Evolutionary conservation across 2,329 filamentous ascomycete species (phyloP).

Genomic region (Chaetomium sp.): DNA sequence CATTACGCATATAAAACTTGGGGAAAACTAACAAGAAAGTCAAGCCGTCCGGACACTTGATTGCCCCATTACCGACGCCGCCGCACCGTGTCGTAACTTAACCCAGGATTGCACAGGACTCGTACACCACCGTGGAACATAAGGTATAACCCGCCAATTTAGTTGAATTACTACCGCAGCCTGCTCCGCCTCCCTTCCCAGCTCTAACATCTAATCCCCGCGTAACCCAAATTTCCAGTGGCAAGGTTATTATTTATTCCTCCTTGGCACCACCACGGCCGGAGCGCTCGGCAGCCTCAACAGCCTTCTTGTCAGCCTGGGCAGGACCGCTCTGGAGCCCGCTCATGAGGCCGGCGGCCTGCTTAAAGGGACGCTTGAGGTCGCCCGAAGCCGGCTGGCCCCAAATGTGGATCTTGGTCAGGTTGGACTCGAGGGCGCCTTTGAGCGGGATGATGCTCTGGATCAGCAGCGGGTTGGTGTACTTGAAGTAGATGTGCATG

Average conservation of each 20-base stretch:
- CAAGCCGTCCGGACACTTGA: no score
- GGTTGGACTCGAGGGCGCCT: conserved; percentile 87
- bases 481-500: conserved; percentile 99
- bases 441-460: conserved; percentile 98
- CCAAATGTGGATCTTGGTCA: conserved; percentile 91
- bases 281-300: conserved; percentile 72
- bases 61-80: no score
- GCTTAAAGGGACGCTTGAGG: conserved; percentile 94
- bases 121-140: no score
- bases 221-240: not conserved
- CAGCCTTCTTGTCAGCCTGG: conserved; percentile 87
- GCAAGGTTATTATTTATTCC: conserved; percentile 43
- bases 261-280: conserved; percentile 67
- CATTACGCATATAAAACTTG: no score
- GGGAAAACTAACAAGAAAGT: no score
- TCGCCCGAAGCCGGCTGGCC: conserved; percentile 83
- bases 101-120: no score
- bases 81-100: no score
- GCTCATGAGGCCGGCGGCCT: conserved; percentile 72
- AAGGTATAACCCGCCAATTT: no score
- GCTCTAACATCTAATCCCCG: no score
- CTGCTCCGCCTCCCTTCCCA: no score
- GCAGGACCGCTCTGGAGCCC: conserved; percentile 65
- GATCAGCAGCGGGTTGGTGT: conserved; percentile 98
- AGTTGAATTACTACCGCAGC: no score